Evolutionary conservation across 176 grass and related monocot genomes (phyloP).

Genomic region (Carex parvula): DNA sequence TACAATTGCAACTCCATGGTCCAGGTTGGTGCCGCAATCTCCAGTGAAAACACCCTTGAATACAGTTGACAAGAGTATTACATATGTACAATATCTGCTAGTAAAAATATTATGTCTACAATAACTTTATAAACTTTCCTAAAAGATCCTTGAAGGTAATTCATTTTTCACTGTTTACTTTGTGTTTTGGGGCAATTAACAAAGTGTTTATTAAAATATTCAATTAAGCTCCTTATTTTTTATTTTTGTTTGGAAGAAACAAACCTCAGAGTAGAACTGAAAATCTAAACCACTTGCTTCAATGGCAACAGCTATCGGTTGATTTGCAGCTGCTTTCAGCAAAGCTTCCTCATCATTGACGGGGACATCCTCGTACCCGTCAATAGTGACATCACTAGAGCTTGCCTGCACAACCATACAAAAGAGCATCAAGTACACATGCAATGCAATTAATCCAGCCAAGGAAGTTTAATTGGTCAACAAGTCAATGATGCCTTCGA

Average conservation of each 20-base stretch:
- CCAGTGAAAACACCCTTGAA: slow-evolving; percentile 47
- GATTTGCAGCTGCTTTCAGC: slow-evolving; percentile 39
- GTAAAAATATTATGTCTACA: neutral
- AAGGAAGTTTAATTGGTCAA: neutral
- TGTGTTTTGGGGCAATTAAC: neutral
- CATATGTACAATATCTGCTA: neutral
- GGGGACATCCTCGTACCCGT: slow-evolving; percentile 31
- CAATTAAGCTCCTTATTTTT: neutral
- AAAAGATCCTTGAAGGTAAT: neutral
- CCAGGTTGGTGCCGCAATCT: slow-evolving; percentile 39
- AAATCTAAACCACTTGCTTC: slow-evolving; percentile 52
- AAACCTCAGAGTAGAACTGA: slow-evolving; percentile 43
- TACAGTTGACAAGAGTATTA: neutral
- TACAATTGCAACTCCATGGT: slow-evolving; percentile 60
- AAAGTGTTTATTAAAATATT: neutral
- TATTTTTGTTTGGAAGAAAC: neutral
- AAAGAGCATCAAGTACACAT: neutral
- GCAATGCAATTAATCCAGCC: neutral
- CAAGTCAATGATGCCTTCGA: too few species aligned
- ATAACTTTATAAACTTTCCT: slow-evolving; percentile 8
- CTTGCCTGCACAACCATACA: slow-evolving; percentile 3
- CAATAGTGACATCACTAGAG: slow-evolving; percentile 37
- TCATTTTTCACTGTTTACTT: neutral
- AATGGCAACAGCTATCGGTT: slow-evolving; percentile 53
- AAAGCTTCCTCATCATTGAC: slow-evolving; percentile 35